phyloP scores from a whole-genome alignment of 2,329 filamentous ascomycete genomes.

The Fusarium papillatum region DNA sequence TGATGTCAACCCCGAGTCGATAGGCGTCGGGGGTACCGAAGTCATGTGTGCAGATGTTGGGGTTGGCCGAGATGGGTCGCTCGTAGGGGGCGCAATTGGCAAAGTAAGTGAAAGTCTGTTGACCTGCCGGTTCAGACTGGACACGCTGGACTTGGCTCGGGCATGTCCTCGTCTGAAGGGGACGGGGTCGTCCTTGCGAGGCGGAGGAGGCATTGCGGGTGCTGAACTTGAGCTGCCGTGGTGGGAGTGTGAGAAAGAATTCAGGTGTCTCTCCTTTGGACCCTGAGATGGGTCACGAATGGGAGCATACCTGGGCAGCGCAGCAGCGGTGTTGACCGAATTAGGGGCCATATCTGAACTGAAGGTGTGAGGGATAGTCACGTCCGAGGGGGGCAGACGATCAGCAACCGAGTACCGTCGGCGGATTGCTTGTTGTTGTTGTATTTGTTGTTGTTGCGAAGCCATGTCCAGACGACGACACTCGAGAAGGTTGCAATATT shows the following conservation, averaged over 20 bases:
- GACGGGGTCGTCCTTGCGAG: slow-evolving; percentile 54
- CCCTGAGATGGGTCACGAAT: slow-evolving; percentile 25
- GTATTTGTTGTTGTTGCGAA: slow-evolving; percentile 39
- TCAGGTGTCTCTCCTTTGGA: slow-evolving; percentile 22
- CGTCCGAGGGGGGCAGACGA: slow-evolving; percentile 47
- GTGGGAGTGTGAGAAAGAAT: slow-evolving; percentile 29
- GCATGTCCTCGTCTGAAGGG: slow-evolving; percentile 58
- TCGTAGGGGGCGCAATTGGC: slow-evolving; percentile 69
- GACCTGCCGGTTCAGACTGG: slow-evolving; percentile 57
- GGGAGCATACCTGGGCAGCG: slow-evolving; percentile 26
- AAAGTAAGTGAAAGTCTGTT: slow-evolving; percentile 73
- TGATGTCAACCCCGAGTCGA: slow-evolving; percentile 57
- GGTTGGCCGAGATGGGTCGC: slow-evolving; percentile 64
- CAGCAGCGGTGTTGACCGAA: slow-evolving; percentile 12
- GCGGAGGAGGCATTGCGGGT: slow-evolving; percentile 52
- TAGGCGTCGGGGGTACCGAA: slow-evolving; percentile 66
- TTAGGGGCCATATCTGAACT: slow-evolving; percentile 29
- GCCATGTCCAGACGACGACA: slow-evolving; percentile 46
- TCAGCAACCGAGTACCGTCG: slow-evolving; percentile 56
- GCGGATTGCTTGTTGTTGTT: slow-evolving; percentile 50
- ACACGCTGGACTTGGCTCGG: slow-evolving; percentile 66
- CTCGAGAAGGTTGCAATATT: slow-evolving; percentile 40
- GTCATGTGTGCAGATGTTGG: slow-evolving; percentile 55
- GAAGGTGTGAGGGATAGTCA: slow-evolving; percentile 40
- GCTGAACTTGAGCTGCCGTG: slow-evolving; percentile 35